Percentiles rank a stretch among this genome's conserved stretches.
Evolutionary conservation across 2,329 filamentous ascomycete genomes (phyloP).

Genomic region (Alternaria sp.): DNA sequence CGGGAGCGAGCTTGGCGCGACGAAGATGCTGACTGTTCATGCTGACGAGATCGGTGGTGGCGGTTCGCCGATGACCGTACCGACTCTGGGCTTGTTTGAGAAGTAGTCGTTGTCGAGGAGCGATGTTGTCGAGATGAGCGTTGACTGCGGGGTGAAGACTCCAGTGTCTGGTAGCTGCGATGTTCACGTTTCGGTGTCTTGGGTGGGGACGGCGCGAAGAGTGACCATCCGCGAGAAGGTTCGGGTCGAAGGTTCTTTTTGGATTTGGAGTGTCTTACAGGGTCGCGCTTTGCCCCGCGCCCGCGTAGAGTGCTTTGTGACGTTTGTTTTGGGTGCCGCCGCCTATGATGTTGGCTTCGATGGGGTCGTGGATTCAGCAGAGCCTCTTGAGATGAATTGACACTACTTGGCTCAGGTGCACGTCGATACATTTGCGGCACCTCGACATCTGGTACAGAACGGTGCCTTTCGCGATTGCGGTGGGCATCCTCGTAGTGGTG

Average conservation of each 20-base stretch:
- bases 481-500: conserved; percentile 27
- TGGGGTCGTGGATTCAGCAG: conserved; percentile 50
- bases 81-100: conserved; percentile 22
- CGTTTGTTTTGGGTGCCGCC: conserved; percentile 44
- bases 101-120: conserved; percentile 15
- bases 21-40: conserved; percentile 32
- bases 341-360: conserved; percentile 42
- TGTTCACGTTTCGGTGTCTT: conserved; percentile 36
- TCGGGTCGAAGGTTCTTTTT: conserved; percentile 40
- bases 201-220: conserved; percentile 44
- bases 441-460: conserved; percentile 36
- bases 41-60: conserved; percentile 41
- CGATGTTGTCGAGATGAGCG: conserved; percentile 40
- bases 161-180: conserved; percentile 39
- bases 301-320: conserved; percentile 48
- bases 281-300: conserved; percentile 49
- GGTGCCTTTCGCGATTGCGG: conserved; percentile 29
- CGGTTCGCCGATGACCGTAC: conserved; percentile 33
- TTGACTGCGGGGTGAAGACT: conserved; percentile 41
- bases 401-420: conserved; percentile 33
- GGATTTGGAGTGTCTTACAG: conserved; percentile 42
- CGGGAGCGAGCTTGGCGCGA: conserved; percentile 40
- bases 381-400: conserved; percentile 46
- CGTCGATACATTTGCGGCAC: conserved; percentile 43
- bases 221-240: conserved; percentile 39